Evolutionary conservation across 1,139 yeast genomes (phyloP), one percentile per base, ranked within the genome.

Genomic region (Geotrichum carabidarum): DNA sequence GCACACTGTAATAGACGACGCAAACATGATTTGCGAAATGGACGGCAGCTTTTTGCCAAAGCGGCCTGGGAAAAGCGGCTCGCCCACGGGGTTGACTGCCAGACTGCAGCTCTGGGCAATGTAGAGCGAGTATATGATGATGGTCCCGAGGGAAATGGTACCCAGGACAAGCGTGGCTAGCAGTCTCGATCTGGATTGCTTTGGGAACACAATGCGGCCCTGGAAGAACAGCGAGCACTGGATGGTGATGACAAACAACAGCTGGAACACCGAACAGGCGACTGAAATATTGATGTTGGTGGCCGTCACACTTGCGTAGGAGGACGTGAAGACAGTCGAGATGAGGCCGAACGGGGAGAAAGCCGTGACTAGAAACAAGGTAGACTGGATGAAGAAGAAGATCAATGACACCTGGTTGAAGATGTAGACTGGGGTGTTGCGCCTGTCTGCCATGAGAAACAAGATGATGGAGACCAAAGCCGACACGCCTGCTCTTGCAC

Each of bases 211-310:
- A 14, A 84, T 77, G 58, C 75, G 77, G 5, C 86, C 78, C 69
- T 93, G 98, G 64, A 82, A 81, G 1, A 82, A 74, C 64, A 91
- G 72, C 0, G 95, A 83, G 0, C 73, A 57, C 65, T 88, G 86
- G 50, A 91, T 78, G 9, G 80, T 72, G 0, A 76, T 70, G 8
- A 86, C 75, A 50, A 89, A 70, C 4, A 88, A 59, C 9, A 83
- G 75, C 60, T 83, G 82, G 55, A 86, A 71, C 6, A 81, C 75
- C 60, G 82, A 80, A 0, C 86, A 74, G 1, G 86, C 86, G 12
- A 82, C 78, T 8, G 82, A 76, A 0, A 80, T 61, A 55, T 71
- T 74, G 30, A 72, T 60, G 47, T 76, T 77, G 6, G 60, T 51
- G 9, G 60, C 53, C 9, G 73, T 64, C 12, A 75, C 67, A 57